Conservation (phyloP, 2,329 filamentous ascomycete species). For the Penicillium sp. region DNA sequence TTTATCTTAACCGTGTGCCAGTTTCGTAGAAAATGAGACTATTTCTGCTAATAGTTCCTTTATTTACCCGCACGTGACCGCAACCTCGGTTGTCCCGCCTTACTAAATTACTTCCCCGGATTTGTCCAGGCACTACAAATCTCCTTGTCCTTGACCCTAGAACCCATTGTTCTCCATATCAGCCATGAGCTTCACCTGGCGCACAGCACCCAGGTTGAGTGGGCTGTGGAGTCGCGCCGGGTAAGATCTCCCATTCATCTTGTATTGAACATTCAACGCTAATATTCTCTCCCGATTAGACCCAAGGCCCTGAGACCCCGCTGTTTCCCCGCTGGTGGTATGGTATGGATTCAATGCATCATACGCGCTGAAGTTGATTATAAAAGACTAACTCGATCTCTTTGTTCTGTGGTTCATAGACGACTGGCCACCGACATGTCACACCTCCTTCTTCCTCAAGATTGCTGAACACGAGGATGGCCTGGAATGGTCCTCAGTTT, state of each 20-base stretch:
- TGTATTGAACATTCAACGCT: background rate
- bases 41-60: background rate
- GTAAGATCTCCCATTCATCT: background rate
- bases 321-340: background rate
- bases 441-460: background rate
- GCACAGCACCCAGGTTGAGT: background rate
- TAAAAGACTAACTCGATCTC: background rate
- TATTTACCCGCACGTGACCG: slow-evolving; percentile 2
- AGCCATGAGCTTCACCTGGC: background rate
- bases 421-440: background rate
- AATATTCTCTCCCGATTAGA: background rate
- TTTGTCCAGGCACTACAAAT: background rate
- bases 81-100: slow-evolving; percentile 1
- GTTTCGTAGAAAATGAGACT: no score
- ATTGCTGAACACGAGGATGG: background rate
- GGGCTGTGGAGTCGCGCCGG: background rate
- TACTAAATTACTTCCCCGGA: slow-evolving; percentile 3
- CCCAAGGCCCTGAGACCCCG: background rate
- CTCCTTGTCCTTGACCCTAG: background rate
- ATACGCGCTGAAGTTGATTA: no score
- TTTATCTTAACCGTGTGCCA: no score
- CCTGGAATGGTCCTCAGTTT: background rate
- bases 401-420: background rate
- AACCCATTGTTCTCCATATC: background rate
- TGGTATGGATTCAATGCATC: background rate